phyloP scores from a whole-genome alignment of 78 protist species.

The Thecamonas trahens region DNA sequence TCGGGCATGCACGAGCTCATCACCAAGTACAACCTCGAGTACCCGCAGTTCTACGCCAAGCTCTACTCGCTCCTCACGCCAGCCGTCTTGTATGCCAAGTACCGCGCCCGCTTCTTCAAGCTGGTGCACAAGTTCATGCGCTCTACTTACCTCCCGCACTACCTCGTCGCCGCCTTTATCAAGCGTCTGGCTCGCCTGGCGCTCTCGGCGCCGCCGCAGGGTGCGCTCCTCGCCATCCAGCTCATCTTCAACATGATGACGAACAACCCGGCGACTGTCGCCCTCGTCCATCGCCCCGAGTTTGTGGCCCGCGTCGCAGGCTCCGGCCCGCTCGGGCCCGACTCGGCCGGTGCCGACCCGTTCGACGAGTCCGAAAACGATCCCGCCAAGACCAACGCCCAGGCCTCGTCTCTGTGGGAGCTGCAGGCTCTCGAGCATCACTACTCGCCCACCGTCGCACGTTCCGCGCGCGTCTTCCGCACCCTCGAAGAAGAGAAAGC shows the following conservation, averaged over 20 bases:
- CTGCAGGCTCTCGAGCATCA: slow-evolving; percentile 3
- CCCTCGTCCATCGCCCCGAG: slow-evolving; percentile 33
- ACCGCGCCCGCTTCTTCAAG: slow-evolving; percentile 54
- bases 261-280: slow-evolving; percentile 46
- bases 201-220: slow-evolving; percentile 56
- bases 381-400: slow-evolving; percentile 45
- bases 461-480: background rate
- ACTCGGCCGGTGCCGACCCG: slow-evolving; percentile 21
- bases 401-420: slow-evolving; percentile 61
- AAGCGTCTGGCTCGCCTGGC: slow-evolving; percentile 53
- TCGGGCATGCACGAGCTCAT: slow-evolving; percentile 63
- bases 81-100: slow-evolving; percentile 33
- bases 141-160: slow-evolving; percentile 41
- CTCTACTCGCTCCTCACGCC: slow-evolving; percentile 53
- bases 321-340: background rate
- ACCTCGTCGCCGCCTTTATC: slow-evolving; percentile 66
- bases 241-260: slow-evolving; percentile 29
- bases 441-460: background rate
- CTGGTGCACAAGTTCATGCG: slow-evolving; percentile 35
- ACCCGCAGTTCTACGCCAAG: slow-evolving; percentile 57
- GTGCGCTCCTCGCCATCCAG: slow-evolving; percentile 26
- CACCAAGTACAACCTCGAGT: slow-evolving; percentile 56
- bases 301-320: background rate
- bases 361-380: slow-evolving; percentile 17
- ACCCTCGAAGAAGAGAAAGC: too few species aligned